A percentile compares a stretch with the other conserved stretches of the same genome.
Evolutionary conservation across 257 asterid genomes (phyloP).

Genomic region (Lycium ferocissimum): DNA sequence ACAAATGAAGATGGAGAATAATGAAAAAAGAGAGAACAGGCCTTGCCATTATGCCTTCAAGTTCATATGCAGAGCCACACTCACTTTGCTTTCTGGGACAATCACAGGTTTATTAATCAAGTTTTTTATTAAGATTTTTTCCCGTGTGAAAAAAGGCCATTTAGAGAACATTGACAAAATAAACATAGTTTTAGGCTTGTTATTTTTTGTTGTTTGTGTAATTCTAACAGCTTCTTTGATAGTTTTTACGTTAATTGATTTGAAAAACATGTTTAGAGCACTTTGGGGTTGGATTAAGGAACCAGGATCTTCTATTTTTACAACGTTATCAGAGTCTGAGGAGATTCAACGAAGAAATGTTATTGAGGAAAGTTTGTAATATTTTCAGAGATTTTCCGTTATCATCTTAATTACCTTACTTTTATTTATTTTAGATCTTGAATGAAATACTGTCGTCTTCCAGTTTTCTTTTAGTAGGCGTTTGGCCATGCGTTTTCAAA

Average conservation of each 20-base stretch:
- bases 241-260: background rate
- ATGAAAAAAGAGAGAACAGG: background rate
- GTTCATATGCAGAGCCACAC: conserved; percentile 4
- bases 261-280: background rate
- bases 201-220: background rate
- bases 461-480: background rate
- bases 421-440: background rate
- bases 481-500: too few species aligned
- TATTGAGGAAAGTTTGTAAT: background rate
- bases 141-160: background rate
- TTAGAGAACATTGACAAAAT: background rate
- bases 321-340: background rate
- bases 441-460: background rate
- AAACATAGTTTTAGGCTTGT: background rate
- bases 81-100: background rate
- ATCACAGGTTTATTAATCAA: background rate
- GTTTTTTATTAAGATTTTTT: background rate
- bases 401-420: background rate
- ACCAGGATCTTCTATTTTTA: background rate
- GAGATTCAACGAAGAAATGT: background rate
- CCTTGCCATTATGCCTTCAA: background rate
- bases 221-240: background rate
- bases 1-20: conserved; percentile 1
- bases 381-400: background rate
- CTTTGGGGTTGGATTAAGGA: conserved; percentile 3